A percentile compares a stretch with the other conserved stretches of the same genome.
Evolutionary conservation across 73 alveolate genomes (phyloP).

Genomic region (Symbiodinium natans): DNA sequence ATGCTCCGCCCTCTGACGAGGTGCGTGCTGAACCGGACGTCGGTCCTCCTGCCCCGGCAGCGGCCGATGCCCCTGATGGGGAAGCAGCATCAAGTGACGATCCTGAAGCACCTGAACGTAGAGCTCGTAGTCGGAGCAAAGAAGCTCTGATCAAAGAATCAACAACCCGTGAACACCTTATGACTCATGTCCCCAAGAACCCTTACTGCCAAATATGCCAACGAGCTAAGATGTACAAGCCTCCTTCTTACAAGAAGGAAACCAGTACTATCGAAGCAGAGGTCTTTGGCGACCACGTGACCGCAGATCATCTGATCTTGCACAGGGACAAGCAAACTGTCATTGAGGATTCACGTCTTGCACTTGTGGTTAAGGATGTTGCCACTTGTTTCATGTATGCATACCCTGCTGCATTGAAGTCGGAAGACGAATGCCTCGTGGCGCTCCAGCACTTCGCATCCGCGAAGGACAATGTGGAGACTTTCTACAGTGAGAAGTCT

Average conservation of each 20-base stretch:
- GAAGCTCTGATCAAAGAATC: background rate
- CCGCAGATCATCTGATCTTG: background rate
- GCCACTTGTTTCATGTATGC: background rate
- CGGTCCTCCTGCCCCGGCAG: too few relatives aligned
- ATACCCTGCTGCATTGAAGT: background rate
- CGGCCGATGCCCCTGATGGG: too few relatives aligned
- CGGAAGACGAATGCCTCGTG: background rate
- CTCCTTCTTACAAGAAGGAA: background rate
- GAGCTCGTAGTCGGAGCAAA: too few relatives aligned
- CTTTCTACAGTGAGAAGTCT: background rate
- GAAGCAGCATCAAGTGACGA: too few relatives aligned
- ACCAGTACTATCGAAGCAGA: background rate
- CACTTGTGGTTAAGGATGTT: background rate
- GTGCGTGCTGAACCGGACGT: too few relatives aligned
- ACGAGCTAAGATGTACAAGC: background rate
- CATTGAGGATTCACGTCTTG: background rate
- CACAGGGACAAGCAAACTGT: background rate
- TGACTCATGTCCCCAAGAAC: conserved; percentile 6
- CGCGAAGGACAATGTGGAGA: background rate
- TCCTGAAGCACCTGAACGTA: too few relatives aligned
- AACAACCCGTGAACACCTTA: background rate
- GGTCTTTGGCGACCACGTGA: background rate
- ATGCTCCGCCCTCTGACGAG: too few relatives aligned
- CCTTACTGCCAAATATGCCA: background rate
- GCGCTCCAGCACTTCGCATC: background rate